Base-by-base conservation (phyloP, 495 filamentous ascomycete species). In the Pyronema omphalodes region DNA sequence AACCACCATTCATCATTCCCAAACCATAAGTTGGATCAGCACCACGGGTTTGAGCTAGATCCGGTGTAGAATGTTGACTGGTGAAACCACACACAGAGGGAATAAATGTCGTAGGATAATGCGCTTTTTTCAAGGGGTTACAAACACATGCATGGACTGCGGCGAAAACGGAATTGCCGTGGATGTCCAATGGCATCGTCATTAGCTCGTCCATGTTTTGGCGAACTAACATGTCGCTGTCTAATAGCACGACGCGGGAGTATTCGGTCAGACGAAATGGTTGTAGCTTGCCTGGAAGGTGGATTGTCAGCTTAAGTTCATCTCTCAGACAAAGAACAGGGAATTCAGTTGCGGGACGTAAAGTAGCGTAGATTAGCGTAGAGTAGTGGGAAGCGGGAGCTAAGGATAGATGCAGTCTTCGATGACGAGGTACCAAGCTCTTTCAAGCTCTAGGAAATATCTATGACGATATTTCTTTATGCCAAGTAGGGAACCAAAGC, bases 191-290 rank as follows among this genome's bases (percentile, higher is more conserved):
- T 58, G 72, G 65, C 6, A 91, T 29, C 5, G 83, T 78, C 83
- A 89, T 88, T 50, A 93, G 67, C 67, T 88, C 85, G 62, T 93
- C 86, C 82, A 93, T 89, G 63, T 87, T 87, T 54, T 71, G 68
- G 50, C 77, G 68, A 4, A 84, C 75, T 17, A 89, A 60, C 86
- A 89, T 93, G 67, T 93, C 86, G 59, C 79, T 79, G 67, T 93
- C 86, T n/a, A 93, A 73, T 64, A 81, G 78, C 14, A 88, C 77
- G 17, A 93, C 73, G 11, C 84, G 73, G 4, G 81, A 75, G 67
- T 84, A 89, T 57, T 83, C 75, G 9, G 68, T 67, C 7, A 89
- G 71, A 9, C 75, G 76, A 62, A 89, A 93, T 1, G 79, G 76
- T 12, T 77, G 77, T n/a, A 93, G 73, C 68, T 93, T 93, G 52